Conservation (phyloP, 306 rosid species). For the Ammopiptanthus mongolicus region DNA sequence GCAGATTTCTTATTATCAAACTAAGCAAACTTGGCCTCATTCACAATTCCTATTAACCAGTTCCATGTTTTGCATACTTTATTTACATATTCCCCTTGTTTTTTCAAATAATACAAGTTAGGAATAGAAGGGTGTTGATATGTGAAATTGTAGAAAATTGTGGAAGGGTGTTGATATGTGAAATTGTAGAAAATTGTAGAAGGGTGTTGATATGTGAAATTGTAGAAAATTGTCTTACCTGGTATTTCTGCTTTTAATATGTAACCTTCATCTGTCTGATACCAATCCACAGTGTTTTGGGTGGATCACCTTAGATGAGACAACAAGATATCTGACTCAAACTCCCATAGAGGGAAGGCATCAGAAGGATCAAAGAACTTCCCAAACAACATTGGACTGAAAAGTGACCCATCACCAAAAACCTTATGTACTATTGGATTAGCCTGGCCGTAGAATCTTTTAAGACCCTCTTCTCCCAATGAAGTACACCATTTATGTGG, state of each 20-base stretch:
- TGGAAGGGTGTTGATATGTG: not conserved
- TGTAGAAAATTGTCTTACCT: slow-evolving; percentile 37
- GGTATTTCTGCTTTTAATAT: slow-evolving; percentile 72
- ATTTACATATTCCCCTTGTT: not conserved
- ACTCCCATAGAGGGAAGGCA: slow-evolving; percentile 96
- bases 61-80: not conserved
- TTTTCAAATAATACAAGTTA: slow-evolving; percentile 13
- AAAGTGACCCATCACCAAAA: slow-evolving; percentile 80
- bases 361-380: slow-evolving; percentile 95
- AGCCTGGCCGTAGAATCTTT: slow-evolving; percentile 47
- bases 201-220: not conserved
- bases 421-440: slow-evolving; percentile 50
- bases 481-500: slow-evolving; percentile 68
- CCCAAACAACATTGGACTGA: slow-evolving; percentile 89
- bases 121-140: not conserved
- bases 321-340: slow-evolving; percentile 73
- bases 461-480: slow-evolving; percentile 71
- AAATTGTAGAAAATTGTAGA: not conserved
- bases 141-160: not conserved
- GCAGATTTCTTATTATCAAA: slow-evolving; percentile 4
- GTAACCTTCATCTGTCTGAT: slow-evolving; percentile 57
- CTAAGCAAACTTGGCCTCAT: slow-evolving; percentile 29
- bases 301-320: slow-evolving; percentile 51
- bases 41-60: not conserved
- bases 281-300: slow-evolving; percentile 67